phyloP scores from a whole-genome alignment of 2,329 filamentous ascomycete genomes.

The Colletotrichum phormii region DNA sequence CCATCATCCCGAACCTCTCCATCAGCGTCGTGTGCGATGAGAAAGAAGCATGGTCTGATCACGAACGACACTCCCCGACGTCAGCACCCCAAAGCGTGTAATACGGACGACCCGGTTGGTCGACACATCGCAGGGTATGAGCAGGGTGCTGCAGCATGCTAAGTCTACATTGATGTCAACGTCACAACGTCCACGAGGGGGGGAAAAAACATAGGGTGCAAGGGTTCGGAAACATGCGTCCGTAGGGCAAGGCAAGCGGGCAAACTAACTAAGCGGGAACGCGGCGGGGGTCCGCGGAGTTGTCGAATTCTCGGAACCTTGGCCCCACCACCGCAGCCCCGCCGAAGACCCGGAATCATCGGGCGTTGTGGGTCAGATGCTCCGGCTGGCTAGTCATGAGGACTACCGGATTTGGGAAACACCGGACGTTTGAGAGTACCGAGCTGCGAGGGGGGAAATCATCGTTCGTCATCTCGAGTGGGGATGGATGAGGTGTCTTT shows the following conservation, averaged over 20 bases:
- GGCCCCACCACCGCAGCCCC: not conserved
- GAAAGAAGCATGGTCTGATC: constrained; percentile 16
- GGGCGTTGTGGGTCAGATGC: not conserved
- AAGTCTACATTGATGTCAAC: not conserved
- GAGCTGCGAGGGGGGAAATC: not conserved
- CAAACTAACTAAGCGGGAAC: too few relatives aligned
- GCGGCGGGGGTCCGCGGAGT: constrained; percentile 5
- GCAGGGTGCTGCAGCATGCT: not conserved
- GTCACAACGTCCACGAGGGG: not conserved
- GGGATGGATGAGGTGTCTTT: not conserved
- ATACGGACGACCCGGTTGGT: constrained; percentile 15
- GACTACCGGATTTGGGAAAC: not conserved
- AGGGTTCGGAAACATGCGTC: not conserved
- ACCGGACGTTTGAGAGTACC: not conserved
- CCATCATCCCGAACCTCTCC: not conserved
- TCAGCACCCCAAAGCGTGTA: not conserved
- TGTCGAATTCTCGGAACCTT: not conserved
- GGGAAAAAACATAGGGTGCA: not conserved
- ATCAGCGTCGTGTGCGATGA: not conserved
- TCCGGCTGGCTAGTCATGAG: not conserved
- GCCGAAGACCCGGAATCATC: not conserved
- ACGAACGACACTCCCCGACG: not conserved
- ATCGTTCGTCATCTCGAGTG: not conserved
- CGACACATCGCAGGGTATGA: not conserved
- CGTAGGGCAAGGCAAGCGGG: not conserved